Evolutionary conservation across 2,329 filamentous ascomycete species (phyloP), one percentile per base, ranked within the genome.

Genomic region (Chaetomiaceae sp.): DNA sequence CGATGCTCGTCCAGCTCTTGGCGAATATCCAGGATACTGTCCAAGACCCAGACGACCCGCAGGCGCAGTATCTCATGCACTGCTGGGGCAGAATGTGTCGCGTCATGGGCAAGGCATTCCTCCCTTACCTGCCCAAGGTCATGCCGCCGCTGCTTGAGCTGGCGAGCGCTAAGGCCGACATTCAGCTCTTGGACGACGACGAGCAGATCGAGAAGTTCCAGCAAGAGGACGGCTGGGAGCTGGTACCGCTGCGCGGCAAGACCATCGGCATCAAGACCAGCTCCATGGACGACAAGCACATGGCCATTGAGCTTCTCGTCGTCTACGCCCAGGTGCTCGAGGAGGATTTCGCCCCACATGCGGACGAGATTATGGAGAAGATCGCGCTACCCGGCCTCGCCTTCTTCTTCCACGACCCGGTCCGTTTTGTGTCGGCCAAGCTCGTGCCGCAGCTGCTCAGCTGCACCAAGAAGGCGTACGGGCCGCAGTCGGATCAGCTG

Each of bases 51-150:
- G 93, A 98, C 59, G 93, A 98, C 62, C 93, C 93, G 32, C 93
- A 98, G 67, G 86, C 89, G 14, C 91, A 95, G 60, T 98, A 98
- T 65, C 77, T 98, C 29, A 87, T 98, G 69, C 93, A 98, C 74
- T 98, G 93, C 71, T 98, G 93, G 93, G 93, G 93, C 42, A 83
- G 93, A 39, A 98, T 98, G 93, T 97, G 91, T 68, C 84, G 93
- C 55, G 91, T 98, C 24, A 78, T 98, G 53, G 89, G 86, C 17
- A 72, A 79, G 38, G 90, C 96, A 58, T 98, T 98, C 67, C 75
- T 97, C 11, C 90, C 90, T 14, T 98, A 94, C 73, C 75, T 98
- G 44, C 82, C 84, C 30, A 90, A 82, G 40, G 93, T 98, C 52
- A 97, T 98, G 82, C 91, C 91, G 6, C 93, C 93, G 17, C 75